Evolutionary conservation across 2,329 filamentous ascomycete species (phyloP).

Genomic region (Stemphylium beticola): DNA sequence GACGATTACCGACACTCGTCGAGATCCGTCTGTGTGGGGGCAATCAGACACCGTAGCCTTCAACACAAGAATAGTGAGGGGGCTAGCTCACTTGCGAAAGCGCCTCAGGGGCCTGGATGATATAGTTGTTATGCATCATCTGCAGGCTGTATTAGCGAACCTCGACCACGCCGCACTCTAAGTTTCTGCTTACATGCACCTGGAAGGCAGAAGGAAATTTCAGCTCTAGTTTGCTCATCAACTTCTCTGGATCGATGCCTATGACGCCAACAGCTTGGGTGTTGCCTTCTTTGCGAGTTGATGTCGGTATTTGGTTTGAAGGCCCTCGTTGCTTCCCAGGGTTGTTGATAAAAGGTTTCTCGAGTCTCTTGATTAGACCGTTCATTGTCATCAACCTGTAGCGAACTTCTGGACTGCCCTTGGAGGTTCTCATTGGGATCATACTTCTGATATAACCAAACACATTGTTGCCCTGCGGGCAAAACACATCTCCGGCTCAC

Average conservation of each 20-base stretch:
- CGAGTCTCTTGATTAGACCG: neutral
- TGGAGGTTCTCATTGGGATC: neutral
- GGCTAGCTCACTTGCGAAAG: neutral
- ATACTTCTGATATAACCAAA: neutral
- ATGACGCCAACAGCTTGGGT: neutral
- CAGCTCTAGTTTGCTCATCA: neutral
- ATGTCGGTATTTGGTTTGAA: no score
- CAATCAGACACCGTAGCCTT: neutral
- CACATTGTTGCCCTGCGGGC: neutral
- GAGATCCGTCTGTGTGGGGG: neutral
- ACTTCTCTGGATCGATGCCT: conserved; percentile 5
- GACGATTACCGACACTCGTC: neutral
- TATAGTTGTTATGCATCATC: conserved; percentile 14
- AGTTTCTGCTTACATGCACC: neutral
- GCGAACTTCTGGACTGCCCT: neutral
- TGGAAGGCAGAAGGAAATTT: conserved; percentile 1
- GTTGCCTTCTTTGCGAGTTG: neutral
- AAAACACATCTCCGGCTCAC: neutral
- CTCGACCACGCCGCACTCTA: neutral
- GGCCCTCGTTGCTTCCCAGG: neutral
- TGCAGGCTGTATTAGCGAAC: conserved; percentile 2
- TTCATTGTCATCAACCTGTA: neutral
- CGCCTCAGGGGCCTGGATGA: conserved; percentile 1
- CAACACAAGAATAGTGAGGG: no score
- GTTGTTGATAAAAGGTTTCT: neutral